Base-by-base conservation (phyloP, 257 asterid species). In the Forsythia viridissima region DNA sequence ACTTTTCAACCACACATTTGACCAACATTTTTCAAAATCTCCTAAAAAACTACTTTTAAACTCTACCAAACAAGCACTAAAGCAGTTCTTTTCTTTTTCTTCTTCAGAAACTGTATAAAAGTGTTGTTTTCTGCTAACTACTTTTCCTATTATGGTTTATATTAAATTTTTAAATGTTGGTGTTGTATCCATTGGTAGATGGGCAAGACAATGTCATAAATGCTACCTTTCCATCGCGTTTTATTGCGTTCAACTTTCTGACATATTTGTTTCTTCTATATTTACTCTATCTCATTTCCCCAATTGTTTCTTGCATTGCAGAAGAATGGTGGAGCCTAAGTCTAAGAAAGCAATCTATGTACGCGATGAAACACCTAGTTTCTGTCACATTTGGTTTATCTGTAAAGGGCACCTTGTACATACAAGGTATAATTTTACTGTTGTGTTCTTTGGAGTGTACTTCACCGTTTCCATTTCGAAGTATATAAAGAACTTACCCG, bases 291-390 rank as follows among this genome's bases (percentile, higher is more conserved):
- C 41, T 75, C 21, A 72, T 12, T 44, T 39, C 73, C 15, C 70
- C 16, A 10, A 6, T 70, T 46, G 20, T 40, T 59, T 76, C 67
- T 48, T 20, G 71, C 67, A 55, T 80, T 87, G 88, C 94, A 93
- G 99, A 85, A 93, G 75, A 87, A 90, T 92, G 94, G 80, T 82
- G 86, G 94, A 81, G 86, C 93, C 88, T 16, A 92, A 79, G 83
- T 96, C 98, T 51, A 91, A 85, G 86, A 96, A 92, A 90, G 99
- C 99, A 76, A 87, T 89, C 73, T 85, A 90, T 76, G 96, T 93
- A 51, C 83, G 88, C 21, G 72, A 41, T 59, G 90, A 90, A 84
- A 98, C 99, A 67, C 96, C 98, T 51, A 44, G 43, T 65, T 90
- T 85, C 89, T 93, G 98, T 82, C 91, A 91, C 83, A 92, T 96